Evolutionary conservation across 768 basidiomycete species (phyloP).

Genomic region (Podaxis sp.): DNA sequence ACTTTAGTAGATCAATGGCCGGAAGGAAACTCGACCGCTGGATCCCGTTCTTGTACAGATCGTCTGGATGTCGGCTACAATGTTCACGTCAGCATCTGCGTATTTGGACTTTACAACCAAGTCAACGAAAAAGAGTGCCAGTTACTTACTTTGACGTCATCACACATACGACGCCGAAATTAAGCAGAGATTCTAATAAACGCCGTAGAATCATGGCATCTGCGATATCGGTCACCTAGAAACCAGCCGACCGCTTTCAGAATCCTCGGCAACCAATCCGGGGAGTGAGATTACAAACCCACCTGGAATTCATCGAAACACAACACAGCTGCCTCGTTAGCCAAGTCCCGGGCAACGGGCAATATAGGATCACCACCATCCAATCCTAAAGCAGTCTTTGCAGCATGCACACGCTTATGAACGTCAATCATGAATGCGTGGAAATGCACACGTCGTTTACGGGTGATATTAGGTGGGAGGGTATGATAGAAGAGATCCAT

Average conservation of each 20-base stretch:
- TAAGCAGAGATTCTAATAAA: constrained; percentile 81
- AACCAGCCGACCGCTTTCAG: not conserved
- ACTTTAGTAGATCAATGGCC: constrained; percentile 90
- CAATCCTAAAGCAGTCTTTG: constrained; percentile 70
- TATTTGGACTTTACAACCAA: not conserved
- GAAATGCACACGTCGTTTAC: constrained; percentile 92
- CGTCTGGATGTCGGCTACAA: constrained; percentile 90
- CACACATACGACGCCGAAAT: constrained; percentile 88
- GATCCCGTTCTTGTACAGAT: constrained; percentile 98
- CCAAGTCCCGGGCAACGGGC: constrained; percentile 86
- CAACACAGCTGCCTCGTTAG: constrained; percentile 78
- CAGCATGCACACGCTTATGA: constrained; percentile 86
- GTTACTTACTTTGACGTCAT: constrained; percentile 92
- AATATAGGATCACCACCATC: constrained; percentile 79
- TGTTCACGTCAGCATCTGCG: constrained; percentile 3
- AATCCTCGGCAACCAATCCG: not conserved
- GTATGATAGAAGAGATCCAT: constrained; percentile 97
- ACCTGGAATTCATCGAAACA: constrained; percentile 99
- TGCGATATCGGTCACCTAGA: constrained; percentile 91
- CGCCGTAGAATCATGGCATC: constrained; percentile 97
- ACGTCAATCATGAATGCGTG: constrained; percentile 99
- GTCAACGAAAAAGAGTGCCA: not conserved
- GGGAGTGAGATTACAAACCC: constrained; percentile 8
- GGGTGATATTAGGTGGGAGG: constrained; percentile 61
- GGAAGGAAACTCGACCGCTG: constrained; percentile 94